phyloP scores from a whole-genome alignment of 2,329 filamentous ascomycete species.

The Xylaria sp. region DNA sequence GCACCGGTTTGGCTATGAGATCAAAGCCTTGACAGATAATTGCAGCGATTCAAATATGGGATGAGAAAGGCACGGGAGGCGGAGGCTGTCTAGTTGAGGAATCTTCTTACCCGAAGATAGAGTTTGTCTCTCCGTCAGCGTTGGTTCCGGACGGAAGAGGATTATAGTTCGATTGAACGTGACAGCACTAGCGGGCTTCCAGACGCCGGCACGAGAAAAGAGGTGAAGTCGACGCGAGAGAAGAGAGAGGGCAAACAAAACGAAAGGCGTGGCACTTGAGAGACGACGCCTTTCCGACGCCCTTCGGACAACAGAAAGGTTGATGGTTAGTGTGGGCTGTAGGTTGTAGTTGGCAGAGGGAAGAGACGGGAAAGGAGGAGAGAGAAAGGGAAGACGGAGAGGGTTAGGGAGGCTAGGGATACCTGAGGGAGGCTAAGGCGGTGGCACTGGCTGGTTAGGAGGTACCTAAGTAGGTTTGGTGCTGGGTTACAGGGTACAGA shows the following conservation, averaged over 20 bases:
- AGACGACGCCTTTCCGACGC: slow-evolving; percentile 39
- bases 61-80: slow-evolving; percentile 9
- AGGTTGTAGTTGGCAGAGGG: slow-evolving; percentile 40
- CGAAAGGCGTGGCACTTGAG: slow-evolving; percentile 31
- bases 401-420: slow-evolving; percentile 24
- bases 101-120: slow-evolving; percentile 31
- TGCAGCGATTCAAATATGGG: slow-evolving; percentile 3
- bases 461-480: not conserved
- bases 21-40: not conserved
- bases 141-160: slow-evolving; percentile 10
- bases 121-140: slow-evolving; percentile 25
- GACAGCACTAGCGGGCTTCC: slow-evolving; percentile 15
- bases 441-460: slow-evolving; percentile 8
- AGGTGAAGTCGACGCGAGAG: slow-evolving; percentile 8
- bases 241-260: not conserved
- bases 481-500: not conserved
- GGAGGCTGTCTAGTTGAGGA: slow-evolving; percentile 17
- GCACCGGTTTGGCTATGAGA: not conserved
- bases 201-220: not conserved
- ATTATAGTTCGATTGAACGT: slow-evolving; percentile 14
- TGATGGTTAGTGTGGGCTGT: slow-evolving; percentile 33
- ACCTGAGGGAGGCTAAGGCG: slow-evolving; percentile 1
- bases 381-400: slow-evolving; percentile 38
- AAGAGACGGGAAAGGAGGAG: slow-evolving; percentile 38
- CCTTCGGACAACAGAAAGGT: slow-evolving; percentile 23